Evolutionary conservation across 768 basidiomycete species (phyloP), one percentile per base, ranked within the genome.

Genomic region (Calocybe indica): DNA sequence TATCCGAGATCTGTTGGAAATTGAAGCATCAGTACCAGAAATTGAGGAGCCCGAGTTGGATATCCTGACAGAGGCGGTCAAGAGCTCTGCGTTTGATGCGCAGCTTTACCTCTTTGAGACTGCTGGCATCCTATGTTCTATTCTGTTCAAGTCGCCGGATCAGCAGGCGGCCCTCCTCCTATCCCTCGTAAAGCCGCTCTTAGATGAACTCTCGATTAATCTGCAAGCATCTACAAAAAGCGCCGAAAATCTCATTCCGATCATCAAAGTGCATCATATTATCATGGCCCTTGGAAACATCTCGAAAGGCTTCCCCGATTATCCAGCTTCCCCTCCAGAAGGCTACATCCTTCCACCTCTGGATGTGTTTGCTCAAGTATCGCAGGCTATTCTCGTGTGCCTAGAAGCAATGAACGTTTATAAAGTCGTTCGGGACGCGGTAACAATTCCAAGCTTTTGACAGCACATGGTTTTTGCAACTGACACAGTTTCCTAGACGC

Each of bases 51-150:
- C 85, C 22, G 78, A 85, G 40, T 68, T 68, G 36, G 89, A 90
- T 56, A 61, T 84, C 12, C 76, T 99, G 28, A 70, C 80, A 12
- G 94, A 95, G 62, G 88, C 91, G 1, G 80, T 91, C 38, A 81
- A 79, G 42, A 80, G 81, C 45, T 75, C 88, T 4, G 66, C 82
- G 37, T 94, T 97, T 60, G 86, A 92, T 53, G 81, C 91, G 9
- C 96, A 99, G 62, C 72, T 98, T 15, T 95, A 97, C 62, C 76
- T 99, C 7, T 99, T 92, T 62, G 96, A 99, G 67, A 85, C 92
- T 0, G 78, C 83, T 22, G 96, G 96, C 28, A 85, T 77, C 8
- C 78, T 98, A 33, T 79, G 89, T 44, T 90, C 89, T 10, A 64
- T 91, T n/a, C 71, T 91, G 36, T 81, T 66, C 61, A 82, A 78